Conservation (phyloP, 768 basidiomycete genomes). For the Russula virescens region DNA sequence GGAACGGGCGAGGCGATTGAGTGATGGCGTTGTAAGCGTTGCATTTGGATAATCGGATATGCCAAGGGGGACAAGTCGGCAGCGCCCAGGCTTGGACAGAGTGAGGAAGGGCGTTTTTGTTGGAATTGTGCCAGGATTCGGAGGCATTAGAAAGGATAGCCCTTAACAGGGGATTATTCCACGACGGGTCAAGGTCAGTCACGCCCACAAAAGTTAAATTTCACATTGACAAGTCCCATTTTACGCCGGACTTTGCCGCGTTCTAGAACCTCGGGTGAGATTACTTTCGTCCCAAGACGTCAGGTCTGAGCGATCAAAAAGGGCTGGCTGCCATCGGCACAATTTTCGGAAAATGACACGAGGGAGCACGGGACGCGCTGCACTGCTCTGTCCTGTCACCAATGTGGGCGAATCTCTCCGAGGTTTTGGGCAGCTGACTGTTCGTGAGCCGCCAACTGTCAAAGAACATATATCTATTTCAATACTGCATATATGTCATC, state of each 20-base stretch:
- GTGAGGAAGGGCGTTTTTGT: not conserved
- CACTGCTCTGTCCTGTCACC: too few relatives aligned
- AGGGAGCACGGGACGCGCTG: too few relatives aligned
- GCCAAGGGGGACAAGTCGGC: slow-evolving; percentile 5
- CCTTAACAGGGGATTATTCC: too few relatives aligned
- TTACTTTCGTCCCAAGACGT: not conserved
- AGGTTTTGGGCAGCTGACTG: slow-evolving; percentile 4
- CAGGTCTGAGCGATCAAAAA: not conserved
- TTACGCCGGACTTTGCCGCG: slow-evolving; percentile 4
- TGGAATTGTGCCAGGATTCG: slow-evolving; percentile 2
- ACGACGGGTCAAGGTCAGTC: too few relatives aligned
- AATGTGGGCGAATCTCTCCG: slow-evolving; percentile 10
- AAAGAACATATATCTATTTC: not conserved
- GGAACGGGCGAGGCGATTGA: not conserved
- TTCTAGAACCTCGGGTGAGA: slow-evolving; percentile 5
- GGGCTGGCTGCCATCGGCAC: not conserved
- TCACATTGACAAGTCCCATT: not conserved
- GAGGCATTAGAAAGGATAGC: slow-evolving; percentile 3
- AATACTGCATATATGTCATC: not conserved
- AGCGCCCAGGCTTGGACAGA: not conserved
- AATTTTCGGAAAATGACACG: slow-evolving; percentile 7
- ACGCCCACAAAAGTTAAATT: slow-evolving; percentile 7
- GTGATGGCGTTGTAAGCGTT: too few relatives aligned
- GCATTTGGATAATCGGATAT: slow-evolving; percentile 20
- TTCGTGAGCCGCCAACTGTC: slow-evolving; percentile 11